A percentile compares a stretch with the other conserved stretches of the same genome.
These are phyloP conservation scores for Rhododendron henanense DNA, from an alignment of 148 eudicot species.

Conservation along the genomic window DNA sequence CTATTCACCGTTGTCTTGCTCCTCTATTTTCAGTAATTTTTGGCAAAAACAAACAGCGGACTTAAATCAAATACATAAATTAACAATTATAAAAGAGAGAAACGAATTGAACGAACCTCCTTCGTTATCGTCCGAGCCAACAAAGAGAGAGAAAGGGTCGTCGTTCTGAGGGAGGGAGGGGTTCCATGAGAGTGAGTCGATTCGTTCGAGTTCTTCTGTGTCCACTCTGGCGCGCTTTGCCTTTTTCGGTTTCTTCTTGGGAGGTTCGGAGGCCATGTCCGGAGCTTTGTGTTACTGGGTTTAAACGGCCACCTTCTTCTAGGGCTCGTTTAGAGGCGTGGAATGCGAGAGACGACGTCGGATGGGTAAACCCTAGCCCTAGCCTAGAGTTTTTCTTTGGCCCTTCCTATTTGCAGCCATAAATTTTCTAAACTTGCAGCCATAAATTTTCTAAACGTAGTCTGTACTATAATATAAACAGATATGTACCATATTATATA, in stretches of 20 bases:
- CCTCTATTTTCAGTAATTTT: background rate
- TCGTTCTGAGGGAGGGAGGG: conserved; percentile 40
- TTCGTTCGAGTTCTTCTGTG: conserved; percentile 37
- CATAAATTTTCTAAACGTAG: too few relatives aligned
- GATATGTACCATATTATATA: too few relatives aligned
- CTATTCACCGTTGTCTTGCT: background rate
- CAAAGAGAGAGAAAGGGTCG: conserved; percentile 48
- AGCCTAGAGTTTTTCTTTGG: too few relatives aligned
- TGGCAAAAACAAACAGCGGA: background rate
- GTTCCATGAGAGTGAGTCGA: conserved; percentile 66
- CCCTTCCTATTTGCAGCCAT: too few relatives aligned
- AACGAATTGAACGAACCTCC: conserved; percentile 44
- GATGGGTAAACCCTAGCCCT: too few relatives aligned
- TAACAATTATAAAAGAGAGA: background rate
- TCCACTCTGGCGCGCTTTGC: conserved; percentile 21
- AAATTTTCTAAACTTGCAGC: too few relatives aligned
- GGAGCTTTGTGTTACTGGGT: background rate
- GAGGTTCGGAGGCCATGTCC: conserved; percentile 26
- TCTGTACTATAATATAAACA: too few relatives aligned
- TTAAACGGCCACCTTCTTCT: background rate
- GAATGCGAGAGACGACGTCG: too few relatives aligned
- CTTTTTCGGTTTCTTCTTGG: conserved; percentile 17
- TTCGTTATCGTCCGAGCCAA: conserved; percentile 46
- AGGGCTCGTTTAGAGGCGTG: background rate
- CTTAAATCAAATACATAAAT: background rate